phyloP scores from a whole-genome alignment of 2,329 filamentous ascomycete species.

The Penicillium sp. region DNA sequence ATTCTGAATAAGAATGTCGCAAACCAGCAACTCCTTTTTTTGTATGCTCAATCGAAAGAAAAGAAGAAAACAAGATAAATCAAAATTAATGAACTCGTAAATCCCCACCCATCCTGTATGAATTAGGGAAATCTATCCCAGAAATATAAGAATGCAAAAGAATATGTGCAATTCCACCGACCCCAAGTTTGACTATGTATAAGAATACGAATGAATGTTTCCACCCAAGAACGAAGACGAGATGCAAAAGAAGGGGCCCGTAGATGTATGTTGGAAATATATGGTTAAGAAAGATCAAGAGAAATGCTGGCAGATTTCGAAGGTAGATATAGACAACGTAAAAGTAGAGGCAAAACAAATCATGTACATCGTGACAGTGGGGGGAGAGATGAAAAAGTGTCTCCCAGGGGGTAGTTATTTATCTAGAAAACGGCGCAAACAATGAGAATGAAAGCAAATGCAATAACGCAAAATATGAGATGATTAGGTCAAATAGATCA shows the following conservation, averaged over 20 bases:
- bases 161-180: too few species aligned
- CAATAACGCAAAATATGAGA: not conserved
- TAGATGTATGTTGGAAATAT: not conserved
- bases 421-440: not conserved
- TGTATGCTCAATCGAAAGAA: not conserved
- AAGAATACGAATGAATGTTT: too few species aligned
- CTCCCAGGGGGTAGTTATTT: not conserved
- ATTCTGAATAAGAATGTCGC: not conserved
- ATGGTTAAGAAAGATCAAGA: not conserved
- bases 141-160: too few species aligned
- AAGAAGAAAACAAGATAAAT: not conserved
- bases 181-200: too few species aligned
- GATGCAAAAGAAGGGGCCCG: too few species aligned
- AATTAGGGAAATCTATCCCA: not conserved
- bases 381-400: not conserved
- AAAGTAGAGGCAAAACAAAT: constrained; percentile 9
- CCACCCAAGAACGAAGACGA: not conserved
- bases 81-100: not conserved
- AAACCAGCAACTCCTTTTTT: not conserved
- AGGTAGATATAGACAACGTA: not conserved
- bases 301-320: not conserved
- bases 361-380: constrained; percentile 23
- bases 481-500: not conserved
- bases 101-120: not conserved
- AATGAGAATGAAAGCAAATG: not conserved